Evolutionary conservation across 2,329 filamentous ascomycete genomes (phyloP).

Genomic region (Pseudogymnoascus sp.): DNA sequence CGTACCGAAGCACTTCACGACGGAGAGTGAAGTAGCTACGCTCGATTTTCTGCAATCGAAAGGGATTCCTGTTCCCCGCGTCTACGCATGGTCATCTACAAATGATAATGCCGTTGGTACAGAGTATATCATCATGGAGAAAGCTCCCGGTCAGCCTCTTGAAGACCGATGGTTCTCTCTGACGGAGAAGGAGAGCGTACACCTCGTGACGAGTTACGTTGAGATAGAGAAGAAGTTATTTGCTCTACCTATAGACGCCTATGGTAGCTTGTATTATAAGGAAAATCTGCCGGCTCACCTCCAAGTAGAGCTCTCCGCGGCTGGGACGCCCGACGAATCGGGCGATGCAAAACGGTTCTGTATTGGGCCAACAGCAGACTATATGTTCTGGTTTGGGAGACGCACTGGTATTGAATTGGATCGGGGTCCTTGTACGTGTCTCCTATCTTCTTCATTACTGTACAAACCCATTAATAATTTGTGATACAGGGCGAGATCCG

Average conservation of each 20-base stretch:
- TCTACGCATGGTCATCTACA: slow-evolving; percentile 36
- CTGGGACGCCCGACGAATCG: background rate
- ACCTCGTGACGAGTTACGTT: slow-evolving; percentile 7
- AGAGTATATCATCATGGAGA: slow-evolving; percentile 36
- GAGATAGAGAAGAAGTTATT: slow-evolving; percentile 12
- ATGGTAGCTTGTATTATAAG: slow-evolving; percentile 15
- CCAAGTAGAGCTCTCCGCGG: background rate
- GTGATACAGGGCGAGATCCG: background rate
- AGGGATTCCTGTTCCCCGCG: slow-evolving; percentile 36
- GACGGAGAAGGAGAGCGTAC: slow-evolving; percentile 11
- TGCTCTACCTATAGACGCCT: slow-evolving; percentile 12
- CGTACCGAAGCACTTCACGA: slow-evolving; percentile 12
- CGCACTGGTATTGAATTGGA: background rate
- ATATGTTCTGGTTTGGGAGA: background rate
- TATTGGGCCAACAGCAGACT: background rate
- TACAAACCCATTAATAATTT: background rate
- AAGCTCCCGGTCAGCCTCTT: slow-evolving; percentile 28
- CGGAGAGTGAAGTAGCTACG: slow-evolving; percentile 17
- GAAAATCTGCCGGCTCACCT: background rate
- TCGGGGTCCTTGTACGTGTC: background rate
- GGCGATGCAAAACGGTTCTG: background rate
- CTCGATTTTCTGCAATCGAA: slow-evolving; percentile 22
- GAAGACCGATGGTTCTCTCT: slow-evolving; percentile 20
- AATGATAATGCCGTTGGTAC: slow-evolving; percentile 27
- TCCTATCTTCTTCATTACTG: too few relatives aligned